A percentile compares a stretch with the other conserved stretches of the same genome.
Conservation (phyloP, 2,329 filamentous ascomycete genomes). For the Sarocladiaceae sp. region DNA sequence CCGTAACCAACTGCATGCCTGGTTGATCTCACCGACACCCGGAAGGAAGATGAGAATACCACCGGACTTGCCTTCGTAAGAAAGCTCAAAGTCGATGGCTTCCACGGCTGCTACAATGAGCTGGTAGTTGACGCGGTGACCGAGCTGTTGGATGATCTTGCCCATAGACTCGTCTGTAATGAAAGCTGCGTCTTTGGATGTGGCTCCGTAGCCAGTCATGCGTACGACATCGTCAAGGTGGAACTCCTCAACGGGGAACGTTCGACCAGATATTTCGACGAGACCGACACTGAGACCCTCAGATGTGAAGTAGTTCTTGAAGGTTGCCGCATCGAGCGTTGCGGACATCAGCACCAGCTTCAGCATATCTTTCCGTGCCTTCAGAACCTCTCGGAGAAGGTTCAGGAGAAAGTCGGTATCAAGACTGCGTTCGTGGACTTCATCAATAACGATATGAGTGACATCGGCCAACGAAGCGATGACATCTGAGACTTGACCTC, state of each 20-base stretch:
- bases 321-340: conserved; percentile 83
- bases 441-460: conserved; percentile 92
- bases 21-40: conserved; percentile 86
- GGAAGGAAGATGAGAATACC: conserved; percentile 95
- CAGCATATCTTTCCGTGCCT: conserved; percentile 68
- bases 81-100: conserved; percentile 74
- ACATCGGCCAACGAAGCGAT: conserved; percentile 80
- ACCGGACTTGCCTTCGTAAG: conserved; percentile 59
- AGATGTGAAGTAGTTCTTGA: conserved; percentile 76
- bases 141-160: conserved; percentile 66
- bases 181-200: conserved; percentile 41
- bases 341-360: conserved; percentile 96
- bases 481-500: conserved; percentile 74
- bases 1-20: conserved; percentile 66
- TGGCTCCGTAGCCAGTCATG: conserved; percentile 66
- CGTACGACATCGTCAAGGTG: conserved; percentile 86
- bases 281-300: conserved; percentile 66
- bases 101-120: conserved; percentile 76
- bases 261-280: conserved; percentile 84
- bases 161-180: conserved; percentile 56
- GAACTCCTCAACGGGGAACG: conserved; percentile 83
- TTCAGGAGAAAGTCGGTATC: conserved; percentile 94
- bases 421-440: conserved; percentile 91
- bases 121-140: conserved; percentile 87
- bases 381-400: conserved; percentile 77